These are phyloP conservation scores for Neoboletus subvelutipes DNA, from an alignment of 768 basidiomycete species.

Conservation along the genomic window DNA sequence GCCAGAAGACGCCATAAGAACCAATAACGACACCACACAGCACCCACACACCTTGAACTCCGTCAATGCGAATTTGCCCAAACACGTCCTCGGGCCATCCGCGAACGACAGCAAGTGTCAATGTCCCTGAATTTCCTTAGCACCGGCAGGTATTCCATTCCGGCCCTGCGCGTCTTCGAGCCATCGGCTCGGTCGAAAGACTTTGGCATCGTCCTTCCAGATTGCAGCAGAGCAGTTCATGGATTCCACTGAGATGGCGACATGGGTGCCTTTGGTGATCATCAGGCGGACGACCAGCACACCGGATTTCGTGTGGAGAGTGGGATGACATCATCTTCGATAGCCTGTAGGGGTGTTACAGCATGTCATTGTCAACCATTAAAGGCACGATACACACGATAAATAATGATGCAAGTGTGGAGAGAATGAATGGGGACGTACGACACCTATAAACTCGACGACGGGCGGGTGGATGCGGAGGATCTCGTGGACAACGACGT, in stretches of 20 bases:
- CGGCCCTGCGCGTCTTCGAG: constrained; percentile 29
- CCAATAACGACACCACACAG: too few relatives aligned
- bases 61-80: constrained; percentile 49
- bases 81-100: constrained; percentile 48
- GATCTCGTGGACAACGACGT: too few relatives aligned
- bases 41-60: constrained; percentile 32
- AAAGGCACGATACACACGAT: neutral
- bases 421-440: too few relatives aligned
- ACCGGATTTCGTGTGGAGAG: too few relatives aligned
- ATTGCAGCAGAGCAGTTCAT: neutral
- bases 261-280: too few relatives aligned
- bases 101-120: constrained; percentile 50
- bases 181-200: too few relatives aligned
- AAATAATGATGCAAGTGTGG: too few relatives aligned
- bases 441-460: too few relatives aligned
- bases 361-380: neutral
- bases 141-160: constrained; percentile 23
- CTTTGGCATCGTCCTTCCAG: neutral
- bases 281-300: too few relatives aligned
- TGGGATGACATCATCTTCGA: too few relatives aligned
- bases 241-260: neutral
- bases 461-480: too few relatives aligned
- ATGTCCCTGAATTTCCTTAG: constrained; percentile 46
- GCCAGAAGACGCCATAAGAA: neutral
- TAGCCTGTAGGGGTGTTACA: neutral